These are phyloP conservation scores for Cyclotella baltica DNA, from an alignment of 108 stramenopile species.

Conservation along the genomic window DNA sequence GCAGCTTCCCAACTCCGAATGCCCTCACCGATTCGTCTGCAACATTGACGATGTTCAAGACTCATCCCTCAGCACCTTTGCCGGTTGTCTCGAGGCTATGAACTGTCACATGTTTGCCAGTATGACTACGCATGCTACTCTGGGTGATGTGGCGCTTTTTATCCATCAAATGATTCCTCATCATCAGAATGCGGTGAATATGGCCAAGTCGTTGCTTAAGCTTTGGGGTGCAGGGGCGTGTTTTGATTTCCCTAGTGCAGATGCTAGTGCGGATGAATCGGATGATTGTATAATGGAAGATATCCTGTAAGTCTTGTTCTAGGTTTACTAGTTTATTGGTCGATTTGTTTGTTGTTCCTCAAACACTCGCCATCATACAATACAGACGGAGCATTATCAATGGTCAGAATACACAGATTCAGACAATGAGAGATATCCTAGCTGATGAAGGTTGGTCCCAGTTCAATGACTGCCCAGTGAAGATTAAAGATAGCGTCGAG, in stretches of 20 bases:
- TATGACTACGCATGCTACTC: conserved; percentile 62
- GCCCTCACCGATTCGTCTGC: conserved; percentile 72
- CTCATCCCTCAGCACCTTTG: conserved; percentile 31
- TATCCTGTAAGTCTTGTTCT: too few species aligned
- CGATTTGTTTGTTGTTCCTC: too few species aligned
- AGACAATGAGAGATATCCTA: conserved; percentile 72
- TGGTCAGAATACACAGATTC: conserved; percentile 87
- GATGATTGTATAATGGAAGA: conserved; percentile 59
- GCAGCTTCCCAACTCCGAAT: conserved; percentile 63
- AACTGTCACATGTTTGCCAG: conserved; percentile 80
- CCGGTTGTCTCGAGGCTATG: conserved; percentile 70
- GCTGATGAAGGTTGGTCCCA: conserved; percentile 43
- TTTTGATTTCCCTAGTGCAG: too few species aligned
- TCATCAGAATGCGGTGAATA: conserved; percentile 90
- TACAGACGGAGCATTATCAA: conserved; percentile 77
- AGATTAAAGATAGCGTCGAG: conserved; percentile 14
- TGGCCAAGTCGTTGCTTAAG: conserved; percentile 86
- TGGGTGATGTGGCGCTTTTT: conserved; percentile 56
- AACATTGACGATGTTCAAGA: conserved; percentile 5
- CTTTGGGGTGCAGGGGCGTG: conserved; percentile 50
- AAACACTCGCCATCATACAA: too few species aligned
- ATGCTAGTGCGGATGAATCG: conserved; percentile 22
- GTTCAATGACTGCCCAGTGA: conserved; percentile 53
- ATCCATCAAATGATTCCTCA: conserved; percentile 95
- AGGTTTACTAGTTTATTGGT: too few species aligned